Conservation (phyloP, 345 rosid species). For the Syzygium jambos region DNA sequence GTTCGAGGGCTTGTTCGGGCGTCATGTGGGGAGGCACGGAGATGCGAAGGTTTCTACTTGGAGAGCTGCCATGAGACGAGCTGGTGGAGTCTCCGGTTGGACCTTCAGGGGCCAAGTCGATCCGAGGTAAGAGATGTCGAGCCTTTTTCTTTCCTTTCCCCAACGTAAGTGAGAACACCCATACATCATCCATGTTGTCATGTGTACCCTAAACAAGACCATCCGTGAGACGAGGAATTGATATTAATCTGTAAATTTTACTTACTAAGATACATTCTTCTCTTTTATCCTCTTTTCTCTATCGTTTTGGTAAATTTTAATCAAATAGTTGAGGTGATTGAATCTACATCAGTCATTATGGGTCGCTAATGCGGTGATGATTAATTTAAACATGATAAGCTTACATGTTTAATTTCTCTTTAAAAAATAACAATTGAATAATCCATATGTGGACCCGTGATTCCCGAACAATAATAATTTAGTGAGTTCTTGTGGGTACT, state of each 20-base stretch:
- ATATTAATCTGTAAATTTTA: too few species aligned
- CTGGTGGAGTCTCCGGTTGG: conserved; percentile 6
- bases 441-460: neutral
- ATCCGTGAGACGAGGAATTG: neutral
- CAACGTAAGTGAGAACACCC: neutral
- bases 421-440: too few species aligned
- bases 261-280: too few species aligned
- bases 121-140: neutral
- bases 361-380: too few species aligned
- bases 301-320: neutral
- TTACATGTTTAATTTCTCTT: neutral
- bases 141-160: neutral
- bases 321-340: neutral
- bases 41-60: conserved; percentile 2
- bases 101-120: neutral
- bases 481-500: neutral
- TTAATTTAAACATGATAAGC: too few species aligned
- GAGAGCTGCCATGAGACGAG: conserved; percentile 12
- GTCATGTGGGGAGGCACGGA: neutral
- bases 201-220: too few species aligned
- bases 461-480: too few species aligned
- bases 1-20: neutral
- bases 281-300: neutral
- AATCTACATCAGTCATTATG: neutral
- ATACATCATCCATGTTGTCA: too few species aligned